These are phyloP conservation scores for Venturia nashicola DNA, from an alignment of 2,329 filamentous ascomycete genomes.

Conservation along the genomic window DNA sequence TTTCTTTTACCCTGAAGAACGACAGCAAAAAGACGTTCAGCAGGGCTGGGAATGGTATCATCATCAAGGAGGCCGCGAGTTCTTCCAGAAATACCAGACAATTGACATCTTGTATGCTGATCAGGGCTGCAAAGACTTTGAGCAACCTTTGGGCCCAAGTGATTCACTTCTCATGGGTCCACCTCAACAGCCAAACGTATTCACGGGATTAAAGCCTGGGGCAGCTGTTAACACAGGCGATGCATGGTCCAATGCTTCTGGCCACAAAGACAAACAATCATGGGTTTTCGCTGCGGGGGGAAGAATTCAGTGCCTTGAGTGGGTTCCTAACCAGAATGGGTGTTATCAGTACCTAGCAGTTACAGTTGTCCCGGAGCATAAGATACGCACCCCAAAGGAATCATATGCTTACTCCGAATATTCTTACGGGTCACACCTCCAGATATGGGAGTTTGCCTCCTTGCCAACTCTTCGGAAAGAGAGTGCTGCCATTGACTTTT, in stretches of 20 bases:
- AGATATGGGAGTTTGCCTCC: slow-evolving; percentile 46
- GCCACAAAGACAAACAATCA: slow-evolving; percentile 18
- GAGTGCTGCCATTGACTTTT: slow-evolving; percentile 30
- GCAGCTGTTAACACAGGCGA: slow-evolving; percentile 32
- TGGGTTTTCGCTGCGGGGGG: slow-evolving; percentile 47
- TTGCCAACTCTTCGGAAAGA: slow-evolving; percentile 16
- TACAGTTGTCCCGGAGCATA: slow-evolving; percentile 15
- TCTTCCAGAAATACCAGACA: slow-evolving; percentile 31
- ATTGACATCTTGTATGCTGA: slow-evolving; percentile 22
- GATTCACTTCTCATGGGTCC: slow-evolving; percentile 37
- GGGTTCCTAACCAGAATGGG: slow-evolving; percentile 29
- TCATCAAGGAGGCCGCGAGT: slow-evolving; percentile 24
- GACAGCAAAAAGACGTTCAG: slow-evolving; percentile 32
- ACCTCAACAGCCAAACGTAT: slow-evolving; percentile 29
- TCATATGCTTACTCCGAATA: slow-evolving; percentile 33
- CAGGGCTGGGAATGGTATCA: slow-evolving; percentile 43
- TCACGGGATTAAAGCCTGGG: slow-evolving; percentile 26
- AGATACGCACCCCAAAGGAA: slow-evolving; percentile 24
- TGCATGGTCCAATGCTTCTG: slow-evolving; percentile 24
- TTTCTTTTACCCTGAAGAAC: slow-evolving; percentile 30
- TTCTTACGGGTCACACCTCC: slow-evolving; percentile 38
- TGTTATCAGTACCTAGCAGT: slow-evolving; percentile 45
- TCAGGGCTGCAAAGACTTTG: slow-evolving; percentile 31
- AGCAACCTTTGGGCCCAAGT: slow-evolving; percentile 12
- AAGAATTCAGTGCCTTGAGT: slow-evolving; percentile 37